Evolutionary conservation across 1,284 basidiomycete species (phyloP), one percentile per base, ranked within the genome.

Genomic region (Blastosporella zonata): DNA sequence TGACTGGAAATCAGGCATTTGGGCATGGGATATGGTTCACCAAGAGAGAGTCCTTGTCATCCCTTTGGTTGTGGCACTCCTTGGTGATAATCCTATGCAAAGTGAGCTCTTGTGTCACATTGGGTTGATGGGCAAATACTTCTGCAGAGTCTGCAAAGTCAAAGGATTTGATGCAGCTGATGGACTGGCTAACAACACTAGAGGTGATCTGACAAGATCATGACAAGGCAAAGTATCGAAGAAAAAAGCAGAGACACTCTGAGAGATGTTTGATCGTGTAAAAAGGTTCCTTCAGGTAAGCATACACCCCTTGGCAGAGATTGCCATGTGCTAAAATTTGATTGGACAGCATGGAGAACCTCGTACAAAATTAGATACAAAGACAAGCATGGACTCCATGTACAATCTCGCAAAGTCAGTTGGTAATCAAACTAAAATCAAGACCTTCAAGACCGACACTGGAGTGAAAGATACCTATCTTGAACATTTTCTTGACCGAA

Each of bases 11-110:
- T 3, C n/a, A 10, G 35, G 43, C 4, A 46, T 50, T 1, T 46
- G 43, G 43, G 67, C 63, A 0, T 71, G 62, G 61, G 67, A 71
- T 40, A 58, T 47, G 25, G 40, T 43, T 0, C 8, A 45, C 0
- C 22, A 59, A 1, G 61, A 65, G 41, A 29, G 31, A 4, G 60
- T 70, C 0, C 54, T 72, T 1, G 13, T 67, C 0, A 51, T 71
- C 2, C 62, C 65, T 4, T 61, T 41, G 17, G 58, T 67, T 0
- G 47, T 69, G 3, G 70, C 65, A 0, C 47, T 70, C 4, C 57
- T 66, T 0, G 68, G 69, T 1, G 66, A 72, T 46, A 72, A 72
- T 52, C 70, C 69, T 0, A 72, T 71, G 67, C 63, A 66, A 41
- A 70, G 68, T 39, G 65, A 71, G 42, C 55, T 72, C 33, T 59